Percentiles rank a stretch among this genome's conserved stretches.
Conservation (phyloP, 768 basidiomycete species). For the Pleurotus giganteus region DNA sequence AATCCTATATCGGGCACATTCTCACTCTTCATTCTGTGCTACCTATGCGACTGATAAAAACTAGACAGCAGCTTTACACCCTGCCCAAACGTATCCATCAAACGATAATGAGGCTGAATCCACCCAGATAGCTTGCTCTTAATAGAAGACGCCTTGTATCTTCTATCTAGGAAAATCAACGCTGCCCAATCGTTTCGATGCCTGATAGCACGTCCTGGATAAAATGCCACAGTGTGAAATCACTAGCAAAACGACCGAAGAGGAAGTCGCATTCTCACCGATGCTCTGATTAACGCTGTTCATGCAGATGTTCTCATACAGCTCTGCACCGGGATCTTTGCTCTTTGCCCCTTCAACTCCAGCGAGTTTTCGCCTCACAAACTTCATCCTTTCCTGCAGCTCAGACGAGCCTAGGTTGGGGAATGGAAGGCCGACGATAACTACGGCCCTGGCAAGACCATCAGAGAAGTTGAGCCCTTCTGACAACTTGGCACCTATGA, state of each 20-base stretch:
- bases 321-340: conserved; percentile 72
- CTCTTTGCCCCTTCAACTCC: conserved; percentile 26
- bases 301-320: conserved; percentile 92
- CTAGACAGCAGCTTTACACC: not conserved
- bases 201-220: conserved; percentile 85
- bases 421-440: conserved; percentile 90
- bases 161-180: conserved; percentile 80
- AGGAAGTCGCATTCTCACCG: conserved; percentile 67
- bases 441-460: conserved; percentile 79
- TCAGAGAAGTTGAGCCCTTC: conserved; percentile 85
- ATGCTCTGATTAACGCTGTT: conserved; percentile 97
- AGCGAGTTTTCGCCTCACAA: conserved; percentile 45
- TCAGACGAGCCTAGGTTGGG: conserved; percentile 91
- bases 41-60: conserved; percentile 4
- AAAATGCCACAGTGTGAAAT: conserved; percentile 1
- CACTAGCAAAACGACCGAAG: not conserved
- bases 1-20: too few species aligned
- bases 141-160: conserved; percentile 72
- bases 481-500: conserved; percentile 95
- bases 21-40: too few species aligned
- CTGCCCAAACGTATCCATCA: not conserved
- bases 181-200: conserved; percentile 92
- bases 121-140: conserved; percentile 84
- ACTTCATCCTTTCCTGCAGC: conserved; percentile 87
- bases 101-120: conserved; percentile 42